These are phyloP conservation scores for Endogone sp. DNA, from an alignment of 192 early-diverging fungal species.

Conservation along the genomic window DNA sequence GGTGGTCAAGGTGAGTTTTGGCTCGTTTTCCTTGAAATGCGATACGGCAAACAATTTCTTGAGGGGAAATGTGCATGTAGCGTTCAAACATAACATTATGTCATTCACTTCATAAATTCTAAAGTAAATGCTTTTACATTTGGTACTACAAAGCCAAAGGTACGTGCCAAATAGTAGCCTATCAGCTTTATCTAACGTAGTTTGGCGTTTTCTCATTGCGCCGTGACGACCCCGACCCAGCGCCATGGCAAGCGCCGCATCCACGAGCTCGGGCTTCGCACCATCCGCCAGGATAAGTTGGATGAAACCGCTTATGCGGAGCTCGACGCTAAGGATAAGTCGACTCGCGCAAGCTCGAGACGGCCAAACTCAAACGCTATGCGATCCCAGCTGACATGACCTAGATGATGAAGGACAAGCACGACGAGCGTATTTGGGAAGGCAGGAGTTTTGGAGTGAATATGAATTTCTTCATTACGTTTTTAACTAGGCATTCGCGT, in stretches of 20 bases:
- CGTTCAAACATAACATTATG: no score
- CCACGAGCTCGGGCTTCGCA: constrained; percentile 36
- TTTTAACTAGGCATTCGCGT: constrained; percentile 23
- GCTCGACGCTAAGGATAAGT: neutral
- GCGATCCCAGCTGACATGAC: constrained; percentile 9
- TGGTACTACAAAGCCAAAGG: no score
- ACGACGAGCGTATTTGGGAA: constrained; percentile 31
- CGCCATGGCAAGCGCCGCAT: constrained; percentile 53
- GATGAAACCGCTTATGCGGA: neutral
- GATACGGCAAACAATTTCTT: no score
- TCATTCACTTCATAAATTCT: no score
- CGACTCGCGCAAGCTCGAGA: neutral
- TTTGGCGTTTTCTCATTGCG: constrained; percentile 41
- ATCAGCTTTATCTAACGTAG: no score
- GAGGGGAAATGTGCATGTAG: no score
- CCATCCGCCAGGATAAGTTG: constrained; percentile 3
- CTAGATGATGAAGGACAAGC: constrained; percentile 16
- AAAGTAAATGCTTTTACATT: no score
- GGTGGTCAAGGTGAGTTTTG: no score
- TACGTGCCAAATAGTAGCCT: no score
- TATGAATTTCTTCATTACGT: constrained; percentile 32
- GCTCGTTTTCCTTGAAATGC: no score
- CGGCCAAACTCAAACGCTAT: constrained; percentile 7
- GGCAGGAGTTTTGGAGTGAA: constrained; percentile 16
- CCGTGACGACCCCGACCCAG: constrained; percentile 57